A percentile compares a stretch with the other conserved stretches of the same genome.
phyloP scores from a whole-genome alignment of 441 rosid genomes.

The Sinapis alba region DNA sequence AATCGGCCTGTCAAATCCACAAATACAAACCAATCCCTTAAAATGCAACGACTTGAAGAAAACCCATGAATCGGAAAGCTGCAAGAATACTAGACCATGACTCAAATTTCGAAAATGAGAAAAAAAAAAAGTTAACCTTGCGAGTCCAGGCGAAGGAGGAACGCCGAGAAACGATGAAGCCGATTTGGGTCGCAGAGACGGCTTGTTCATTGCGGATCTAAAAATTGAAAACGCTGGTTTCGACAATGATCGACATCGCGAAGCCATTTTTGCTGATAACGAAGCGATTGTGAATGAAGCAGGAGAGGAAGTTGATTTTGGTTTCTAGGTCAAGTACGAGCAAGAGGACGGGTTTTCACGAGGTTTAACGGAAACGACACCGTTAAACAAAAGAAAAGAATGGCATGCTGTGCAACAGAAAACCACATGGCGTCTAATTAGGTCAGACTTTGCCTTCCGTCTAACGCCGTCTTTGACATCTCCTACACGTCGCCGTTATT shows the following conservation, averaged over 20 bases:
- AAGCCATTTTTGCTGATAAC: slow-evolving; percentile 58
- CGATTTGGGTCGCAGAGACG: slow-evolving; percentile 48
- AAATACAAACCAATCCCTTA: slow-evolving; percentile 10
- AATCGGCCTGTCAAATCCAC: slow-evolving; percentile 54
- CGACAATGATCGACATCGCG: slow-evolving; percentile 67
- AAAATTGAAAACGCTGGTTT: slow-evolving; percentile 57
- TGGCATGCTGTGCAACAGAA: slow-evolving; percentile 3
- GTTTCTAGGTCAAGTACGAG: slow-evolving; percentile 13
- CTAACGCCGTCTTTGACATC: too few species aligned
- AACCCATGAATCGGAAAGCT: neutral
- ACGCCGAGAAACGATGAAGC: slow-evolving; percentile 47
- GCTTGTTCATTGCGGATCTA: slow-evolving; percentile 58
- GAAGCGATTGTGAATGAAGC: slow-evolving; percentile 3
- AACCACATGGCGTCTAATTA: slow-evolving; percentile 7
- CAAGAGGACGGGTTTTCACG: slow-evolving; percentile 26
- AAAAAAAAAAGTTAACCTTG: slow-evolving; percentile 47
- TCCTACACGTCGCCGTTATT: slow-evolving; percentile 51
- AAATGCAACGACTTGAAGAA: neutral
- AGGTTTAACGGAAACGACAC: slow-evolving; percentile 24
- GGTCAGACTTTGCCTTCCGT: too few species aligned
- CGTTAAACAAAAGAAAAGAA: neutral
- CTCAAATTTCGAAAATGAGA: neutral
- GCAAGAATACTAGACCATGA: neutral
- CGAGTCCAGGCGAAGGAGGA: slow-evolving; percentile 49
- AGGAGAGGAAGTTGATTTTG: neutral